Percentiles rank a stretch among this genome's conserved stretches.
phyloP scores from a whole-genome alignment of 192 early-diverging fungal genomes.

The Podila minutissima region DNA sequence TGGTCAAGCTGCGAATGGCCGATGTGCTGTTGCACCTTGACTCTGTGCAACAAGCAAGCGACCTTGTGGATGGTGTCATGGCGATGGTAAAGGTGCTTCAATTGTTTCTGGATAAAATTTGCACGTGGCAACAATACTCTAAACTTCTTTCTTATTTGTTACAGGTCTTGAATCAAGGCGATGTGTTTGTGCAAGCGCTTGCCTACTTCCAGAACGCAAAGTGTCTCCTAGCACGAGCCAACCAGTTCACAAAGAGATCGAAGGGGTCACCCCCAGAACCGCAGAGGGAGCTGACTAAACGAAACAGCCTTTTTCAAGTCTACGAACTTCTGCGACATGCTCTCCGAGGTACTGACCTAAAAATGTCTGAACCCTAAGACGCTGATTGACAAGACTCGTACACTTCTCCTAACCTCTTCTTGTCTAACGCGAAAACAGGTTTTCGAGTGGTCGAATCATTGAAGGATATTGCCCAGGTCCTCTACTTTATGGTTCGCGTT shows the following conservation, averaged over 20 bases:
- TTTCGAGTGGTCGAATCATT: conserved; percentile 18
- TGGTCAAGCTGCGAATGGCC: conserved; percentile 30
- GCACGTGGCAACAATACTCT: not conserved
- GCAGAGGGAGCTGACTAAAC: not conserved
- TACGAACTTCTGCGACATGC: not conserved
- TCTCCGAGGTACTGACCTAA: not conserved
- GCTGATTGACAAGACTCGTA: too few relatives aligned
- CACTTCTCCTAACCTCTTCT: not conserved
- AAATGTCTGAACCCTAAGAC: not conserved
- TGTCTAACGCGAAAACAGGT: not conserved
- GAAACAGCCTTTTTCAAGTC: not conserved
- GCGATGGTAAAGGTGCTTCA: conserved; percentile 7
- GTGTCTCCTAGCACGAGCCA: conserved; percentile 11
- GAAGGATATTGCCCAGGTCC: conserved; percentile 23
- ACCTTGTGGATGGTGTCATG: conserved; percentile 26
- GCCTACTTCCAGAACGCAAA: conserved; percentile 37
- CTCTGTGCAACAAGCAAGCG: conserved; percentile 11
- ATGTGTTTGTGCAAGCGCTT: conserved; percentile 25
- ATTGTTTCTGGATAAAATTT: not conserved
- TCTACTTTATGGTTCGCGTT: conserved; percentile 27
- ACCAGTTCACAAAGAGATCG: not conserved
- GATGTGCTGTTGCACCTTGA: conserved; percentile 22
- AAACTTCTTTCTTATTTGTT: not conserved
- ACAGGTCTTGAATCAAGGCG: conserved; percentile 28
- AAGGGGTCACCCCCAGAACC: not conserved